Evolutionary conservation across 345 rosid species (phyloP), one percentile per base, ranked within the genome.

Genomic region (Brassica rapa): DNA sequence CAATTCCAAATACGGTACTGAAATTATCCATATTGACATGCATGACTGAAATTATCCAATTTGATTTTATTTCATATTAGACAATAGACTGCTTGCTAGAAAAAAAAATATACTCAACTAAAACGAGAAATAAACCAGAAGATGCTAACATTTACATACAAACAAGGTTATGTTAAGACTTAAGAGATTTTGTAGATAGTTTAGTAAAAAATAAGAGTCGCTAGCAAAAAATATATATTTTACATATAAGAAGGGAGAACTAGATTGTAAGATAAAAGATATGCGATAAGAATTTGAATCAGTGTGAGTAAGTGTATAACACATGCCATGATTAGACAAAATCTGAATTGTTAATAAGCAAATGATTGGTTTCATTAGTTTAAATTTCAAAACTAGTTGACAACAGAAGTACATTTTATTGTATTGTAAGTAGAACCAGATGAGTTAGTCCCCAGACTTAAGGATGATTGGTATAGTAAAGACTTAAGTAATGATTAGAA

Each of bases 311-410:
- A 55, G 61, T 56, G 27, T 21, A 27, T 61, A 61, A 62, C 39
- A 61, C 37, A 70, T 23, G 55, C n/a, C 0, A 71, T 65, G 72
- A 72, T 43, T 73, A 66, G 8, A 73, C 23, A n/a, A 61, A 79
- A 73, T 33, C 65, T 73, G 14, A 19, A 21, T 66, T 4, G 21
- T 62, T 62, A 62, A 19, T 25, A 25, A 73, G 39, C 78, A 73
- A 60, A 73, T 79, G 82, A 79, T 79, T 79, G 75, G 66, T 73
- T 67, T 30, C 65, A 66, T 66, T 62, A 66, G 55, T 66, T 19
- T 43, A 73, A 8, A 6, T 32, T 12, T 7, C 69, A 32, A 30
- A 49, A 46, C 57, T 63, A 49, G 8, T 21, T 74, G 71, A 51
- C 77, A 64, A 41, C 41, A 35, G 8, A 32, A 33, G 29, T 4